Evolutionary conservation across 2,329 filamentous ascomycete species (phyloP), one percentile per base, ranked within the genome.

Genomic region (Fusarium goolgardi): DNA sequence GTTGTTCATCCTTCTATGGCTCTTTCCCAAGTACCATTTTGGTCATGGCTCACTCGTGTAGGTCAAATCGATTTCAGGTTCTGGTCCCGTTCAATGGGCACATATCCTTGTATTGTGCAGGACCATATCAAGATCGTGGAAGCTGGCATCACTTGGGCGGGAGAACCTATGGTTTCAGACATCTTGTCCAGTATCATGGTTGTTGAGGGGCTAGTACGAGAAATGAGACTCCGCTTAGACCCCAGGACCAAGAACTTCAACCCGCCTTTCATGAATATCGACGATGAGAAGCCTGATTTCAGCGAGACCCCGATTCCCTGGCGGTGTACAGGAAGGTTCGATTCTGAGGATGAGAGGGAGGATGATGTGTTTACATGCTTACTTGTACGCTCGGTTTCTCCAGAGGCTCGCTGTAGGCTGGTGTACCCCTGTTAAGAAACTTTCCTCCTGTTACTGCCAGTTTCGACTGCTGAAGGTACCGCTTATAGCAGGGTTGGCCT

Each of bases 1-100:
- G 9, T 16, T 8, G 16, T 27, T 7, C 35, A 41, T 11, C n/a
- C 27, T 18, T 37, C 25, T 4, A 20, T 23, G 8, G 12, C 27
- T 4, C n/a, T 50, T 3, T 15, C 46, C 12, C 10, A 15, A 3
- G 23, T 52, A 4, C 55, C 55, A 4, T 64, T 59, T n/a, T 66
- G 63, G 60, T 47, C 51, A 13, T 64, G 60, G 60, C 31, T 66
- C 3, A 64, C 60, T 31, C 49, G 47, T 37, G 10, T 20, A 18
- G 13, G 27, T 13, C 11, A 6, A 3, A 1, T 61, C 20, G 0
- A 6, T 18, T 18, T 61, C 4, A 18, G 7, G 15, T 63, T 46
- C 13, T 63, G 50, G 44, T 12, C 20, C 6, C 29, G 45, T 9
- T n/a, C 23, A 2, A 49, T 21, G n/a, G 50, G 35, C 15, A 2